A percentile compares a stretch with the other conserved stretches of the same genome.
Conservation (phyloP, 441 rosid species). For the Rhodomyrtus psidioides region DNA sequence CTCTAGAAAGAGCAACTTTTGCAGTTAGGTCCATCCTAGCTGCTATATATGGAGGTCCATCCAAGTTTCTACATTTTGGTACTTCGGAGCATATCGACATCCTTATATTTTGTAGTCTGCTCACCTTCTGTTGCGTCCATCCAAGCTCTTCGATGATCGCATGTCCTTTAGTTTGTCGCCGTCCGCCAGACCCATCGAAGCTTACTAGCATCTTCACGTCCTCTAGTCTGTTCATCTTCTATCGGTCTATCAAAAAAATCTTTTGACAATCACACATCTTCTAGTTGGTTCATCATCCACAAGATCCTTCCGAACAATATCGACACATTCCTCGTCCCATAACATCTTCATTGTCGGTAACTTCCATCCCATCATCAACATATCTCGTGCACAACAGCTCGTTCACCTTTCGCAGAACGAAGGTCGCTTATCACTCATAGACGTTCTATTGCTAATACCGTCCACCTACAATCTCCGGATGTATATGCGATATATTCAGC, state of each 20-base stretch:
- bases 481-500: background rate
- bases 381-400: background rate
- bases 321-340: background rate
- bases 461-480: background rate
- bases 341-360: background rate
- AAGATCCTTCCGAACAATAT: background rate
- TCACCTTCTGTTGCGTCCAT: background rate
- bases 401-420: background rate
- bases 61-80: background rate
- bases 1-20: background rate
- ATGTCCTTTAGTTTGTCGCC: background rate
- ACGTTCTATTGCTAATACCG: background rate
- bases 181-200: background rate
- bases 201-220: background rate
- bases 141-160: background rate
- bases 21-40: background rate
- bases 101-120: background rate
- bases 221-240: background rate
- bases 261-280: background rate
- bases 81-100: background rate
- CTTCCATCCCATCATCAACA: background rate
- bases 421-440: background rate
- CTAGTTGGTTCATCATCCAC: background rate
- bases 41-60: background rate
- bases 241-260: background rate